Evolutionary conservation across 805 yeast genomes (phyloP), one percentile per base, ranked within the genome.

Genomic region (Lipomyces spencermartinsiae): DNA sequence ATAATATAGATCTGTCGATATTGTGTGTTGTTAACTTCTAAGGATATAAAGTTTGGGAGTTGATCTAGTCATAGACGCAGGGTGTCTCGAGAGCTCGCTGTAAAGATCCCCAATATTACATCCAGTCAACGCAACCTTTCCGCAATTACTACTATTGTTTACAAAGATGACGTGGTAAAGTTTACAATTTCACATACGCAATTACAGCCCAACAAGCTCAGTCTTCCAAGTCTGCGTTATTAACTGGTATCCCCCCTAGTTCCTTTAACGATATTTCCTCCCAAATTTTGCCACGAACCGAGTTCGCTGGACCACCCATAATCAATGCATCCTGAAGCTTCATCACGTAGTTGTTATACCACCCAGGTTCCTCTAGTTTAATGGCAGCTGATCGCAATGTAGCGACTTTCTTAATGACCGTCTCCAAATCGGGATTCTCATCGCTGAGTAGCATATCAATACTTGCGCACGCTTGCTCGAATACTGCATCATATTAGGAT

Each of bases 361-460:
- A 58, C 34, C 19, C 60, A 33, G 39, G 53, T 62, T 67, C 70
- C 35, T 67, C 70, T 39, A 67, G 61, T 22, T 53, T 9, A 29
- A 51, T 22, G 33, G 66, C 59, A 12, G 33, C 46, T 56, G 55
- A 16, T 35, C 64, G 61, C 61, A 66, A 51, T n/a, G 19, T 19
- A 29, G 58, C 14, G 51, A 61, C 46, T 33, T 53, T 22, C 43
- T 14, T 62, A 25, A 61, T 43, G 34, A 53, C 37, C 14, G 34
- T 49, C 10, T 16, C 51, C 33, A 22, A 51, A 19, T 33, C 56
- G 53, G 63, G 35, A 14, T 19, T 34, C 55, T 63, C 66, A 31
- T 25, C 54, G 33, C 12, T 57, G 34, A 53, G 56, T 16, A 53
- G 56, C 16, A 14, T 25, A 2, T 53, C 34, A 19, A 53, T 53